Base-by-base conservation (phyloP, 768 basidiomycete species). In the Rhodotorula babjevae region DNA sequence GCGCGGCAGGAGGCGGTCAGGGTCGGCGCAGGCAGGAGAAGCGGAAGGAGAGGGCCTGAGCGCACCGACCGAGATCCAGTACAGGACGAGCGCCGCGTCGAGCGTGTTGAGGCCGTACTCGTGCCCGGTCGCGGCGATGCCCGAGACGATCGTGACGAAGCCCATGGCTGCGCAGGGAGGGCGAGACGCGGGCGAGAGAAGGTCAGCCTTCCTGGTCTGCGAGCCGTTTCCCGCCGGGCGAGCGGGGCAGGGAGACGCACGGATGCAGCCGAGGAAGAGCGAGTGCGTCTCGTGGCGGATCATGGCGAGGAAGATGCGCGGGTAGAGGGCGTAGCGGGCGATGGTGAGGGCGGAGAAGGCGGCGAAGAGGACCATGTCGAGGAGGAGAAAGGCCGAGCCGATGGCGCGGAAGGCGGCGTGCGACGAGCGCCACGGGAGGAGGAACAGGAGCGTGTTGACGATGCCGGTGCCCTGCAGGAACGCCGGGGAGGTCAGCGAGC, bases 401-500 rank as follows among this genome's bases (percentile, higher is more conserved):
- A 76, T 69, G 0, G 62, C 76, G 25, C 74, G 68, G 64, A 79
- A 79, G 25, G 66, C 68, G 29, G 74, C 33, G 58, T 79, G 78
- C 2, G 75, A 50, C 0, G 63, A 44, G n/a, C 61, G 15, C 71
- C 69, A 79, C 1, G 78, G 78, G 0, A 79, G 36, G 50, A 73
- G 62, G 50, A 73, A 77, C 19, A 79, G 72, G 44, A 79, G 74
- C 11, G 63, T 67, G 66, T 72, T 73, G 69, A 72, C 69, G 50
- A 79, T 79, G n/a, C 78, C 78, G 8, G 75, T 76, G 31, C 78
- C 78, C 78, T 75, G 66, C 19, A 40, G 25, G n/a, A 27, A 9
- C 36, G 9, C 2, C 12, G 18, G 21, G 25, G 44, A 44, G 27
- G 23, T 11, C 9, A 27, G 21, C 8, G 50, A n/a, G 15, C 12